Evolutionary conservation across 371 early-diverging fungal species (phyloP).

Genomic region (Conidiobolus incongruus): DNA sequence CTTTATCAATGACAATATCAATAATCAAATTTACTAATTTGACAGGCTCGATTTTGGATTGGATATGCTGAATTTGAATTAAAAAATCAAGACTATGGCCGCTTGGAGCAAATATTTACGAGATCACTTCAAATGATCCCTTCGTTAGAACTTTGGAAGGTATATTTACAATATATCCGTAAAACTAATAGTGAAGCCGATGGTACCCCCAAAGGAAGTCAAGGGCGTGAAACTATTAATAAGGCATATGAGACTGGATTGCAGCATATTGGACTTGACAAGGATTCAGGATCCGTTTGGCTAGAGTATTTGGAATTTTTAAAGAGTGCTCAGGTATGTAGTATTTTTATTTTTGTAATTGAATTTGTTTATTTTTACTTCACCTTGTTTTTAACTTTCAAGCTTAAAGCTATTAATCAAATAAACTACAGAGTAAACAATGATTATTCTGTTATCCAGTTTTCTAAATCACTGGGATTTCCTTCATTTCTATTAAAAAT

Average conservation of each 20-base stretch:
- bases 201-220: conserved; percentile 24
- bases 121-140: conserved; percentile 55
- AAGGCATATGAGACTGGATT: conserved; percentile 78
- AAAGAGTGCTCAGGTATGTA: conserved; percentile 48
- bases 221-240: conserved; percentile 40
- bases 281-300: conserved; percentile 78
- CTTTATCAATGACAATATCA: not conserved
- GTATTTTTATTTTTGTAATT: not conserved
- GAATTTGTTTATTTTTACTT: not conserved
- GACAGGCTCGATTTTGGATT: conserved; percentile 68
- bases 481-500: no score
- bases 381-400: not conserved
- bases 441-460: no score
- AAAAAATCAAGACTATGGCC: conserved; percentile 38
- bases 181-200: conserved; percentile 35
- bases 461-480: no score
- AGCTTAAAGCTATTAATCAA: not conserved
- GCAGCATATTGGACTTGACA: conserved; percentile 70
- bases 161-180: conserved; percentile 72
- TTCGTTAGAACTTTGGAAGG: conserved; percentile 71
- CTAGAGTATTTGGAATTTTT: conserved; percentile 66
- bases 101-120: conserved; percentile 67
- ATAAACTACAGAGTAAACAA: no score
- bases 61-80: conserved; percentile 66
- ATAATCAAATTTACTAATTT: not conserved